Evolutionary conservation across 2,329 filamentous ascomycete genomes (phyloP).

Genomic region (Metarhizium brunneum): DNA sequence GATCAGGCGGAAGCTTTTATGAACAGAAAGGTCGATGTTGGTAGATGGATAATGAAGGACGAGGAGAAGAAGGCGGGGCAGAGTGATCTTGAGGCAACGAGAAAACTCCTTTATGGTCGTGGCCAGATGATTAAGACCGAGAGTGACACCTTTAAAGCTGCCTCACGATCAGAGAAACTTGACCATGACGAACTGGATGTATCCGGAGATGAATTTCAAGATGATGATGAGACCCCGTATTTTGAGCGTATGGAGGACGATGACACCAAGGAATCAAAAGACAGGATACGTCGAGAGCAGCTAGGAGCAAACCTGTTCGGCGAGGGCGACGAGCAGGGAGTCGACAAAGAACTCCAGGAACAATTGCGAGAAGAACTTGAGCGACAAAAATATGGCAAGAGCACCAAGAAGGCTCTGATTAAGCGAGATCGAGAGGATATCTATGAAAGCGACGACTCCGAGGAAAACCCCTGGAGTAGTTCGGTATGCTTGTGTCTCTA

Average conservation of each 20-base stretch:
- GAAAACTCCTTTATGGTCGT: slow-evolving; percentile 39
- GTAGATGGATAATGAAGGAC: slow-evolving; percentile 71
- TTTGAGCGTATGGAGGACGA: slow-evolving; percentile 76
- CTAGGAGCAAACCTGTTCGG: slow-evolving; percentile 80
- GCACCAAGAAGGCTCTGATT: slow-evolving; percentile 68
- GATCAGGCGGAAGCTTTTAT: slow-evolving; percentile 81
- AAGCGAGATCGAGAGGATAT: slow-evolving; percentile 81
- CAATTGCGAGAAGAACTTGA: slow-evolving; percentile 59
- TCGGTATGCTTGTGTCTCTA: slow-evolving; percentile 19
- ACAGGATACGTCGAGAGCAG: slow-evolving; percentile 69
- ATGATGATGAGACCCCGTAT: slow-evolving; percentile 73
- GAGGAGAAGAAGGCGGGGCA: slow-evolving; percentile 47
- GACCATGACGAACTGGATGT: slow-evolving; percentile 64
- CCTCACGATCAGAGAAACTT: slow-evolving; percentile 52
- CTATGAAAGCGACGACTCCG: slow-evolving; percentile 62
- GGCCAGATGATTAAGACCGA: slow-evolving; percentile 58
- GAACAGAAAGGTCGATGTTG: slow-evolving; percentile 66
- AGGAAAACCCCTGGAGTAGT: slow-evolving; percentile 32
- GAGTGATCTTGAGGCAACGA: slow-evolving; percentile 52
- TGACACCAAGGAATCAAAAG: slow-evolving; percentile 62
- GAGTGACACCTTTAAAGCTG: slow-evolving; percentile 52
- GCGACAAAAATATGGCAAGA: slow-evolving; percentile 63
- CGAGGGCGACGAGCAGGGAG: slow-evolving; percentile 57
- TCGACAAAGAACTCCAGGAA: slow-evolving; percentile 66
- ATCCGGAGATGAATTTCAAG: slow-evolving; percentile 69